Evolutionary conservation across 1,139 yeast species (phyloP), one percentile per base, ranked within the genome.

Genomic region (Keqinozyma sinolaborantium): DNA sequence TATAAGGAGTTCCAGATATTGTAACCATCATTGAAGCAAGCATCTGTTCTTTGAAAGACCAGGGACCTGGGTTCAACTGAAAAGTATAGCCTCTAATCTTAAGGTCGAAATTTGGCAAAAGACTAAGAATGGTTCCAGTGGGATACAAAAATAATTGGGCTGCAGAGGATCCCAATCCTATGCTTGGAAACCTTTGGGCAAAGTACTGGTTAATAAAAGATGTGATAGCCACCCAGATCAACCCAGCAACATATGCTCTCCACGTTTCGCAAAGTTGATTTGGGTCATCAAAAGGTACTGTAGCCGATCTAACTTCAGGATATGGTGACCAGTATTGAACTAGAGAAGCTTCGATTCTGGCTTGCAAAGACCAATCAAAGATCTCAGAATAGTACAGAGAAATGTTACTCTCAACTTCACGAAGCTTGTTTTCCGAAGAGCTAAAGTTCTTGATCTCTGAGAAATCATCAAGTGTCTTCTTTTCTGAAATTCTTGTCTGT

Each of bases 1-100:
- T 50, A 26, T 49, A 50, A 9, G 47, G 39, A 8, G 43, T 26
- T 25, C 60, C 53, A 2, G 53, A 37, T 4, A 50, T 44, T 3
- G 47, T 35, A 32, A 32, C 47, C 34, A 47, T 40, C 10, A 72
- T 39, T 0, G 82, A 73, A 2, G 77, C 63, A 36, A 77, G 63
- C 72, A 73, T 70, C 47, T 78, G 84, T 45, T 79, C 85, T 49
- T 79, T 79, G 39, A 54, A 60, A 27, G 64, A 57, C 79, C 81
- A 79, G 4, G 76, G 76, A 4, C 79, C 79, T 1, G 77, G 76
- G 31, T 48, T 77, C 70, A 42, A 76, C 10, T 27, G 30, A 29
- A 30, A 20, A 5, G 27, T 19, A 7, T 28, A 32, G 7, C 28
- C 30, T 25, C 38, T 26, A 10, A 33, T n/a, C 7, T 26, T 33